phyloP scores from a whole-genome alignment of 78 protist genomes.

The Cyanophora paradoxa region DNA sequence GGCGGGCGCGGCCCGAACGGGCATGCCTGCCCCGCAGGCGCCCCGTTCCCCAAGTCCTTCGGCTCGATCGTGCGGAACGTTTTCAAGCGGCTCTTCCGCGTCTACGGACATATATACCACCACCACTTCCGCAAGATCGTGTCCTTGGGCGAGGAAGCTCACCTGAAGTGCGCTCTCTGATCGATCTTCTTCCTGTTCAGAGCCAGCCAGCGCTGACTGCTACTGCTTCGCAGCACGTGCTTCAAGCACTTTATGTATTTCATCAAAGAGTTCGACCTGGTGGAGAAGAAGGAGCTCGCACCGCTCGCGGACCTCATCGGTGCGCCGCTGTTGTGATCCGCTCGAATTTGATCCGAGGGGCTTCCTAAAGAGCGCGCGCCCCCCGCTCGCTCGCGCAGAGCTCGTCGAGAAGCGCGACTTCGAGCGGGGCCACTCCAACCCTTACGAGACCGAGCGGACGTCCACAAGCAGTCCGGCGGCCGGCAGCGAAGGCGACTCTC shows the following conservation, averaged over 20 bases:
- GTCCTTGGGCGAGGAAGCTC: conserved; percentile 32
- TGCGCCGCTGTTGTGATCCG: too few species aligned
- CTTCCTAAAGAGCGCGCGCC: too few species aligned
- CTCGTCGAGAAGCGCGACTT: too few species aligned
- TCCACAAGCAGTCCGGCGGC: too few species aligned
- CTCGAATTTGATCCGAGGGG: too few species aligned
- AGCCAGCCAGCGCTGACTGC: not conserved
- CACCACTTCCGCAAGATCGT: conserved; percentile 67
- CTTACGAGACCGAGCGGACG: too few species aligned
- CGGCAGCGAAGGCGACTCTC: too few species aligned
- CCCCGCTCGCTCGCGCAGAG: too few species aligned
- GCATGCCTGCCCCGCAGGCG: conserved; percentile 19
- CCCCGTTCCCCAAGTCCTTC: conserved; percentile 87
- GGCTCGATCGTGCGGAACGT: conserved; percentile 59
- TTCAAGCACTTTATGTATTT: conserved; percentile 44
- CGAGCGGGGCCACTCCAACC: too few species aligned
- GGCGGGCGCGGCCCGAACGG: too few species aligned
- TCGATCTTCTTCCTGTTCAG: not conserved
- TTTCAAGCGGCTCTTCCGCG: conserved; percentile 87
- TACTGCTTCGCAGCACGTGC: not conserved
- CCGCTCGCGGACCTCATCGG: not conserved
- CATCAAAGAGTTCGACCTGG: conserved; percentile 33
- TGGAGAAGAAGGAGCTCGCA: conserved; percentile 18
- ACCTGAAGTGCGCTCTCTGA: conserved; percentile 7
- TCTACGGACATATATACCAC: conserved; percentile 95